Conservation (phyloP, 2,329 filamentous ascomycete genomes). For the Fusarium nygamai region DNA sequence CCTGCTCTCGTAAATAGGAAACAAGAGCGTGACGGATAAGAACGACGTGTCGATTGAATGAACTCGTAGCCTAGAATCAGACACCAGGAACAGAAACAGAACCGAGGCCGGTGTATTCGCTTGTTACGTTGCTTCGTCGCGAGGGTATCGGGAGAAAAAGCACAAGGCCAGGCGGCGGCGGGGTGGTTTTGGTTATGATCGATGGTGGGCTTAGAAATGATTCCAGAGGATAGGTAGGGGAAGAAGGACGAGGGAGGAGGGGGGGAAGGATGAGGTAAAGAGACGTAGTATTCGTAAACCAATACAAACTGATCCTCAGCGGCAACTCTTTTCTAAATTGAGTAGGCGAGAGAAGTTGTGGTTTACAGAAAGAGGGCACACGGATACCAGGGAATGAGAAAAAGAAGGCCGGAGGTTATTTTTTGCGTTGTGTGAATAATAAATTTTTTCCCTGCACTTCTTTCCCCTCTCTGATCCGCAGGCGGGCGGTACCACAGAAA, state of each 20-base stretch:
- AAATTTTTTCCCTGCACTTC: slow-evolving; percentile 52
- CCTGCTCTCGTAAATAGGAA: slow-evolving; percentile 7
- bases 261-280: neutral
- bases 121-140: slow-evolving; percentile 28
- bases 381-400: slow-evolving; percentile 39
- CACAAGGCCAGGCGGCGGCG: slow-evolving; percentile 18
- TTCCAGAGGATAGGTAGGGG: slow-evolving; percentile 6
- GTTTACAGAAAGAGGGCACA: slow-evolving; percentile 43
- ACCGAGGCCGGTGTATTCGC: slow-evolving; percentile 8
- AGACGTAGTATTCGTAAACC: neutral
- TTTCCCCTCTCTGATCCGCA: slow-evolving; percentile 37
- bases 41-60: slow-evolving; percentile 20
- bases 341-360: slow-evolving; percentile 42
- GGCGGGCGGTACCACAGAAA: slow-evolving; percentile 18
- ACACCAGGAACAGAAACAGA: slow-evolving; percentile 7
- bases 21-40: slow-evolving; percentile 21
- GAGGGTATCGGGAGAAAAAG: slow-evolving; percentile 24
- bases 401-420: slow-evolving; percentile 47
- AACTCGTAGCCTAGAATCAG: neutral
- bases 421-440: slow-evolving; percentile 55
- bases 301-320: slow-evolving; percentile 32
- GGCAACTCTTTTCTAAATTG: slow-evolving; percentile 45
- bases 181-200: slow-evolving; percentile 23
- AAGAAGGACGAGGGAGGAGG: slow-evolving; percentile 16
- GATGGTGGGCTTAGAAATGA: slow-evolving; percentile 3